Base-by-base conservation (phyloP, 2,329 filamentous ascomycete genomes). In the Monosporascus sp. region DNA sequence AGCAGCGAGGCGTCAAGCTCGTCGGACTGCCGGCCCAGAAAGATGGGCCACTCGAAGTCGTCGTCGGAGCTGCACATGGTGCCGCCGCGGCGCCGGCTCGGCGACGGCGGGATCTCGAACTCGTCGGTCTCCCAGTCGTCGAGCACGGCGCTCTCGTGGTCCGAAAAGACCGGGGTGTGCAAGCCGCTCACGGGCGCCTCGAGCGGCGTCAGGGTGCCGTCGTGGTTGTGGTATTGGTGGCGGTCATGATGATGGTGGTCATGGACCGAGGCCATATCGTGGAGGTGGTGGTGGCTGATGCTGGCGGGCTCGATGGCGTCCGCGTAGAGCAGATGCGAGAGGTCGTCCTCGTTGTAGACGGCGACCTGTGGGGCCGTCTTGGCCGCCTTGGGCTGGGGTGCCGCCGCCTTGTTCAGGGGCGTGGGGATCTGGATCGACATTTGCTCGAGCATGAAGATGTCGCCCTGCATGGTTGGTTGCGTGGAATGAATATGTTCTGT, bases 321-420 rank as follows among this genome's bases (percentile, higher is more conserved):
- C 38, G 55, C 35, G 50, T 50, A 57, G 26, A 57, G 49, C 37
- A 53, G 49, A 35, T 53, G 50, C 14, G 54, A 50, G 20, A 58
- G 45, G 51, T 58, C 55, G 55, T 58, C 52, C 45, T 58, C 55
- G 48, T 58, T 58, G 53, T 50, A 55, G 49, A 58, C 50, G 48
- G 55, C 53, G 46, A 55, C 48, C 18, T 49, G 53, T 9, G 43
- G 22, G 14, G 17, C 43, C 14, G 26, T 6, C 43, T 46, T 46
- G 14, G 22, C n/a, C 9, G 31, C 31, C 11, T 17, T 28, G 15
- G 24, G 5, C 24, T 46, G 17, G 43, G 22, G 15, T n/a, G 22
- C 24, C 9, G 22, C 17, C 3, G 43, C 15, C 14, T 2, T 1
- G 3, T 18, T 46, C 43, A 4, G 11, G 8, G 22, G 20, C 5